These are phyloP conservation scores for Tylopilus sp. DNA, from an alignment of 768 basidiomycete genomes.

Conservation along the genomic window DNA sequence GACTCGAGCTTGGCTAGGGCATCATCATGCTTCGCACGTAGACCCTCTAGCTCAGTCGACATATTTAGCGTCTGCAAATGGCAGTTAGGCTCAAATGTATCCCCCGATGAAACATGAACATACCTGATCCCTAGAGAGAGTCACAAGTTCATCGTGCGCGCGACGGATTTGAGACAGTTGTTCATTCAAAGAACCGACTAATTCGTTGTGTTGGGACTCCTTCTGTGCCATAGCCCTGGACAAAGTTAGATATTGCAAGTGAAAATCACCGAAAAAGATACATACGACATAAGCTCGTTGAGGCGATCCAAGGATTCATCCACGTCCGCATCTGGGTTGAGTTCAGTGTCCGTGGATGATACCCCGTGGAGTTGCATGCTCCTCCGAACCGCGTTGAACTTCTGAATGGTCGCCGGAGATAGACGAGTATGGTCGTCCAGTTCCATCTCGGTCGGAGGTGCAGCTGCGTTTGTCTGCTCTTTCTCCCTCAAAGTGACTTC, in stretches of 20 bases:
- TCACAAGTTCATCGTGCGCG: constrained; percentile 77
- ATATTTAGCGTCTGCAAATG: constrained; percentile 69
- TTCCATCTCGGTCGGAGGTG: constrained; percentile 1
- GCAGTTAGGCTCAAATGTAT: neutral
- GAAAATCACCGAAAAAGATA: constrained; percentile 10
- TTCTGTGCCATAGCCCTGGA: constrained; percentile 95
- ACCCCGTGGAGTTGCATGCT: constrained; percentile 53
- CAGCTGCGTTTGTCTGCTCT: constrained; percentile 15
- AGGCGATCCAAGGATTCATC: constrained; percentile 77
- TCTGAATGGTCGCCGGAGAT: constrained; percentile 69
- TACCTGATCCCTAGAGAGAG: constrained; percentile 84
- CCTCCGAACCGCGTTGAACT: constrained; percentile 71
- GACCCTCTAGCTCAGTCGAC: constrained; percentile 78
- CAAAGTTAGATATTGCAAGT: constrained; percentile 1
- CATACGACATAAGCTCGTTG: constrained; percentile 91
- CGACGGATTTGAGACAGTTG: constrained; percentile 69
- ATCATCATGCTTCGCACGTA: constrained; percentile 59
- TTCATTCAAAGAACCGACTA: constrained; percentile 65
- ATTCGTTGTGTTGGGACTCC: constrained; percentile 83
- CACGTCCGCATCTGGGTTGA: constrained; percentile 37
- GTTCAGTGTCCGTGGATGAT: constrained; percentile 27
- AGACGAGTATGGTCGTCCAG: constrained; percentile 38
- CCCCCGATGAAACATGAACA: constrained; percentile 3
- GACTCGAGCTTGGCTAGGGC: constrained; percentile 51
- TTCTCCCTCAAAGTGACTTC: constrained; percentile 52